These are phyloP conservation scores for Talaromyces amestolkiae DNA, from an alignment of 2,329 filamentous ascomycete genomes.

Conservation along the genomic window DNA sequence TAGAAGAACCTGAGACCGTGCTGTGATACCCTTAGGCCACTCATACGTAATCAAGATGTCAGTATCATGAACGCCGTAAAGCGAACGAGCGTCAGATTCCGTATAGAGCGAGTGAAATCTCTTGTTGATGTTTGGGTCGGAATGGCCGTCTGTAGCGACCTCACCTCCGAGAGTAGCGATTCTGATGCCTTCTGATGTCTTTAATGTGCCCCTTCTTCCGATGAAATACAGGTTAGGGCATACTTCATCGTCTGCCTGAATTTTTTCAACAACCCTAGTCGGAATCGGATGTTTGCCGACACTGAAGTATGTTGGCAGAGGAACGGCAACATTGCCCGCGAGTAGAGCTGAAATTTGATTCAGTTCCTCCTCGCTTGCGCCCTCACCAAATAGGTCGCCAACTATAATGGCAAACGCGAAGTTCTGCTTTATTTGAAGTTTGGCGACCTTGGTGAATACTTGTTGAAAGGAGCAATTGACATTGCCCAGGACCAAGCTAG, in stretches of 20 bases:
- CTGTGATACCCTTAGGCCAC: constrained; percentile 75
- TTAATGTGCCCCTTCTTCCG: constrained; percentile 80
- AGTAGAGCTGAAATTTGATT: constrained; percentile 65
- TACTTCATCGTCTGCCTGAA: constrained; percentile 70
- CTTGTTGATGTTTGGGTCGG: constrained; percentile 49
- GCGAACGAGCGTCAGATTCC: constrained; percentile 68
- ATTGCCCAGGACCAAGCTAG: constrained; percentile 71
- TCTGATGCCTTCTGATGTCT: constrained; percentile 82
- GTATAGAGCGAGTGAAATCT: constrained; percentile 76
- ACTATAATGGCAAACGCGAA: constrained; percentile 83
- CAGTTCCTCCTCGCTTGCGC: constrained; percentile 50
- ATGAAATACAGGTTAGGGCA: constrained; percentile 90
- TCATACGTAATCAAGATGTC: constrained; percentile 85
- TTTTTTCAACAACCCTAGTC: constrained; percentile 64
- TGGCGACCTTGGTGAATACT: constrained; percentile 75
- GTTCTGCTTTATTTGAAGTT: constrained; percentile 79
- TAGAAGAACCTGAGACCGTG: constrained; percentile 64
- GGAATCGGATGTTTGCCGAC: constrained; percentile 74
- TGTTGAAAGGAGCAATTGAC: constrained; percentile 74
- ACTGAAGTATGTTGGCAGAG: constrained; percentile 87
- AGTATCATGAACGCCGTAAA: constrained; percentile 72
- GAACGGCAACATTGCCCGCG: constrained; percentile 67
- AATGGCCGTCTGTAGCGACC: constrained; percentile 54
- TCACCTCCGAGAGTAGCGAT: constrained; percentile 83
- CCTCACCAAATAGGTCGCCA: constrained; percentile 74